Conservation (phyloP, 2,329 filamentous ascomycete genomes). For the Arthrobotrys sphaeroides region DNA sequence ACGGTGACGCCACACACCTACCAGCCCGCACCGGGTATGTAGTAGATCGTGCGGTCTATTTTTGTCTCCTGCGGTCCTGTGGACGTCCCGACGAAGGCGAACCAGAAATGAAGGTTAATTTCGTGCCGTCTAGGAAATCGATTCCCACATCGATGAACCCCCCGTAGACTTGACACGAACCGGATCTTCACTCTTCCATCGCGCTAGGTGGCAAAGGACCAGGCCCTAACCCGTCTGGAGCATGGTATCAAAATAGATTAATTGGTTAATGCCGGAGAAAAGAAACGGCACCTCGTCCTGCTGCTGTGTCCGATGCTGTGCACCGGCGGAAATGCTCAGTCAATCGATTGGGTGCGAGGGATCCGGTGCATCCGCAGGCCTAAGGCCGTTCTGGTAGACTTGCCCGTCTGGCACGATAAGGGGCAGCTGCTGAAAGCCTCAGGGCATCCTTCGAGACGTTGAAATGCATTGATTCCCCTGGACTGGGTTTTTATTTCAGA, state of each 20-base stretch:
- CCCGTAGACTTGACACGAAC: background rate
- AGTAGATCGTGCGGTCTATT: slow-evolving; percentile 32
- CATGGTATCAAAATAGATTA: slow-evolving; percentile 33
- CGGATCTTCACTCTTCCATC: slow-evolving; percentile 24
- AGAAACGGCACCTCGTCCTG: slow-evolving; percentile 12
- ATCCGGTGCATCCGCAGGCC: slow-evolving; percentile 51
- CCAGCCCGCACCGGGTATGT: slow-evolving; percentile 14
- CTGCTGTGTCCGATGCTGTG: background rate
- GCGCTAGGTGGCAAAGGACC: slow-evolving; percentile 25
- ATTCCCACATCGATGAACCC: slow-evolving; percentile 14
- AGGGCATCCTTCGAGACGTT: slow-evolving; percentile 17
- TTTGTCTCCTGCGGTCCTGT: slow-evolving; percentile 21
- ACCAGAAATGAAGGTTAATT: slow-evolving; percentile 38
- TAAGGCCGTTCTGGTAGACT: slow-evolving; percentile 44
- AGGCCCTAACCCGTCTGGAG: slow-evolving; percentile 6
- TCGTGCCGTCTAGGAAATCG: slow-evolving; percentile 33
- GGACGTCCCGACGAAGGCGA: slow-evolving; percentile 14
- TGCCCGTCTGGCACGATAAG: slow-evolving; percentile 52
- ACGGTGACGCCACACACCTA: slow-evolving; percentile 44
- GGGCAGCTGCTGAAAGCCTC: slow-evolving; percentile 39
- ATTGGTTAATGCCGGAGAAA: slow-evolving; percentile 38
- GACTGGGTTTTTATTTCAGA: slow-evolving; percentile 36
- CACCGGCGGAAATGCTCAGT: slow-evolving; percentile 12
- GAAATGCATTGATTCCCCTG: slow-evolving; percentile 1
- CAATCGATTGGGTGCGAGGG: slow-evolving; percentile 46